Base-by-base conservation (phyloP, 2,329 filamentous ascomycete species). In the Colletotrichum limetticola region DNA sequence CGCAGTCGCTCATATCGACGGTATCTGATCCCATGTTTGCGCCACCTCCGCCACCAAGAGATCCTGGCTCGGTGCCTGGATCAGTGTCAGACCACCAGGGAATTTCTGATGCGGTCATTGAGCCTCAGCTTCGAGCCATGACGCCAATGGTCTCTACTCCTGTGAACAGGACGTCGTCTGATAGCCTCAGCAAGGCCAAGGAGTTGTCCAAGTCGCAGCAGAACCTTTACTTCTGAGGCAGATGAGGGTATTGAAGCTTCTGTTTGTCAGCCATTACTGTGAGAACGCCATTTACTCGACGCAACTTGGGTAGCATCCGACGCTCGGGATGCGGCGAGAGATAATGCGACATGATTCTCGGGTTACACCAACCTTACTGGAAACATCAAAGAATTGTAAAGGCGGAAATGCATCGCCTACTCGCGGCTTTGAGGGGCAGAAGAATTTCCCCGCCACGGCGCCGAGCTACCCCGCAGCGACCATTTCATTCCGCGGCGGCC, bases 191-290 rank as follows among this genome's bases (percentile, higher is more conserved):
- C 55, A 74, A 74, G 22, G 69, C 69, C 19, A 35, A 61, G 35
- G 65, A 65, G 24, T 35, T 74, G 55, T 68, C 72, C 16, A 65
- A 68, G 30, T 72, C 69, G 22, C 64, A 72, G 14, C 59, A 68
- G 28, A 72, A 74, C 16, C 69, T 74, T 7, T 74, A 74, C 22
- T 74, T 72, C 26, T 72, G 60, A 64, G 30, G n/a, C 12, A 14
- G 16, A 7, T 9, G 3, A 9, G 12, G 3, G 5, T 37, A 22
- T 59, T n/a, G 22, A 37, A 2, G 8, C 5, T n/a, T 14, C 0
- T 35, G 7, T 37, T 14, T 37, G 28, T n/a, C n/a, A n/a, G n/a
- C n/a, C n/a, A n/a, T n/a, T n/a, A n/a, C n/a, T n/a, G n/a, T n/a
- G n/a, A n/a, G n/a, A n/a, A n/a, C n/a, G n/a, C n/a, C n/a, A n/a